Percentiles rank a stretch among this genome's conserved stretches.
These are phyloP conservation scores for Penicillium sp. DNA, from an alignment of 2,329 filamentous ascomycete genomes.

Conservation along the genomic window DNA sequence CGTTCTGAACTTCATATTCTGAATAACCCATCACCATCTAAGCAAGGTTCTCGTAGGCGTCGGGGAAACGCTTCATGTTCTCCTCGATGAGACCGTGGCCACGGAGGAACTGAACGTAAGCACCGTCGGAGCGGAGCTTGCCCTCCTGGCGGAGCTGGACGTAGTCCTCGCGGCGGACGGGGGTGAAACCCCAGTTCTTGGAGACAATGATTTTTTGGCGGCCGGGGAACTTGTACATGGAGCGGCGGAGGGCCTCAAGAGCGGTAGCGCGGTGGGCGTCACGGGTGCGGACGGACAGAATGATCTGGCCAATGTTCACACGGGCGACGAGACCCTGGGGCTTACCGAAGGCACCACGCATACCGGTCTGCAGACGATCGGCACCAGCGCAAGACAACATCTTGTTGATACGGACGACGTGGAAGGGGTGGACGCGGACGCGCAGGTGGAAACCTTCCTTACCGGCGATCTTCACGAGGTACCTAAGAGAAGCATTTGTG, in stretches of 20 bases:
- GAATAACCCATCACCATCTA: conserved; percentile 38
- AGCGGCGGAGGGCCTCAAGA: conserved; percentile 97
- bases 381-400: conserved; percentile 99
- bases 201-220: conserved; percentile 99
- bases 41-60: conserved; percentile 64
- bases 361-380: conserved; percentile 99
- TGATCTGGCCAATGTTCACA: conserved; percentile 99
- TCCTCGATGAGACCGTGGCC: conserved; percentile 83
- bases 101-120: conserved; percentile 98
- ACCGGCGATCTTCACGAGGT: conserved; percentile 68
- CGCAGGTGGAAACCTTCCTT: conserved; percentile 73
- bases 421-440: conserved; percentile 93
- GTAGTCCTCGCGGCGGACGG: conserved; percentile 96
- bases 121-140: conserved; percentile 94
- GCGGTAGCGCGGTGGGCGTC: conserved; percentile 88
- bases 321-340: conserved; percentile 97
- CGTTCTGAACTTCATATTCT: conserved; percentile 30
- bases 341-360: conserved; percentile 99
- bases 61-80: conserved; percentile 95
- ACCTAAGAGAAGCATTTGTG: conserved; percentile 42
- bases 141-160: conserved; percentile 91
- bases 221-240: conserved; percentile 99
- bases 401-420: conserved; percentile 99
- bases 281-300: conserved; percentile 95
- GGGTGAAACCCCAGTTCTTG: conserved; percentile 99